Base-by-base conservation (phyloP, 371 early-diverging fungal genomes). In the Massospora cicadina region DNA sequence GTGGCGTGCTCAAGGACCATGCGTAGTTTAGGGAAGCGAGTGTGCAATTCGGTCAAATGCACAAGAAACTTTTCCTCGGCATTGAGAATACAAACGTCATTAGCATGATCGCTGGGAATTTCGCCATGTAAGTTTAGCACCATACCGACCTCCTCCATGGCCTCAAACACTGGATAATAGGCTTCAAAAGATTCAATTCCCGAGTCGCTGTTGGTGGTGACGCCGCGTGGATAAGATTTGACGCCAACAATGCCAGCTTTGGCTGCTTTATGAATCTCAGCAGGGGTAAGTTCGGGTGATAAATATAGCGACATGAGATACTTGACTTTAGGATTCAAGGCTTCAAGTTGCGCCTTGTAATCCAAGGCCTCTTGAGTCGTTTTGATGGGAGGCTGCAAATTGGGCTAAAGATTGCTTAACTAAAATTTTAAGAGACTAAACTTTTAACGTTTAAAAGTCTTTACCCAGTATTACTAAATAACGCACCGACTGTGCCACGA, bases 1-100 rank as follows among this genome's bases (percentile, higher is more conserved):
- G 98, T 95, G 3, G 95, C 96, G 67, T 98, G 98, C 74, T 98
- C 98, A 59, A 98, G 78, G 1, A 98, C 93, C 63, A 98, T 96
- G 68, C 87, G 84, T 55, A 98, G 81, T 58, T 83, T 83, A 28
- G 98, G 98, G 78, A 95, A 98, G 33, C 83, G 89, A 32, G 69
- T 59, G 72, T 93, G 92, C 57, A 98, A 81, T 67, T 88, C 78
- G 65, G 81, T 76, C 31, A 98, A 79, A 55, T 92, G 88, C 21
- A 74, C 79, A 69, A 98, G 76, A 74, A 98, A 98, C 56, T 79
- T 75, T 69, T 90, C 94, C 72, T 98, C 98, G 0, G 98, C 98
- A 68, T 98, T 96, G 80, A 98, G 74, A 1, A 96, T 87, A 70
- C 93, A 94, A 25, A 92, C 80, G 69, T 87, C 88, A 78, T 87